Evolutionary conservation across 2,329 filamentous ascomycete genomes (phyloP).

Genomic region (Ophiostoma pallidulum): DNA sequence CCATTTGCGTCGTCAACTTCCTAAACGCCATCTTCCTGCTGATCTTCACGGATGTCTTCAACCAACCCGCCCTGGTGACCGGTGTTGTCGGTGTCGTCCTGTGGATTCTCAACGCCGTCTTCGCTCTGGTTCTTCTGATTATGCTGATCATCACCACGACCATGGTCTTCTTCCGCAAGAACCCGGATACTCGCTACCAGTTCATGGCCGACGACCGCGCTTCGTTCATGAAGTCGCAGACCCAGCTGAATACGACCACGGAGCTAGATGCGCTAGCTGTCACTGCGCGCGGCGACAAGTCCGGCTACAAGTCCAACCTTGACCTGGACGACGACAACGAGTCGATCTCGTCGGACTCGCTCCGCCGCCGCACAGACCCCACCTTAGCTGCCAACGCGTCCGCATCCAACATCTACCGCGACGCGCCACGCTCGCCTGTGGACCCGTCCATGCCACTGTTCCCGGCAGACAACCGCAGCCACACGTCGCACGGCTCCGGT

Average conservation of each 20-base stretch:
- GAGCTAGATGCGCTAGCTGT: constrained; percentile 76
- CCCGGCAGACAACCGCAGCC: constrained; percentile 29
- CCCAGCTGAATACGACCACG: constrained; percentile 58
- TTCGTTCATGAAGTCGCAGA: constrained; percentile 84
- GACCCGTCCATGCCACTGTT: constrained; percentile 43
- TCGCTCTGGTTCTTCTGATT: constrained; percentile 65
- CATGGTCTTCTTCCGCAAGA: constrained; percentile 69
- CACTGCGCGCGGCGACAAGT: constrained; percentile 69
- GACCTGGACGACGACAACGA: constrained; percentile 66
- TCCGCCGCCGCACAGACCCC: constrained; percentile 32
- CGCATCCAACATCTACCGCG: constrained; percentile 22
- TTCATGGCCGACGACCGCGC: constrained; percentile 83
- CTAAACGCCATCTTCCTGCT: constrained; percentile 72
- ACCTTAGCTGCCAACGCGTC: constrained; percentile 12
- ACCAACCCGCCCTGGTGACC: constrained; percentile 65
- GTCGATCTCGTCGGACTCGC: constrained; percentile 52
- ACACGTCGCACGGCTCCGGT: constrained; percentile 18
- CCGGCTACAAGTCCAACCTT: constrained; percentile 46
- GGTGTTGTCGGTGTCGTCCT: constrained; percentile 77
- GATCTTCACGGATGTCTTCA: constrained; percentile 73
- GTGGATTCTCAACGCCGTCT: constrained; percentile 71
- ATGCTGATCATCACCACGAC: constrained; percentile 60
- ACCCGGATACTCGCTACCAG: constrained; percentile 78
- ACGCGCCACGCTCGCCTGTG: constrained; percentile 35
- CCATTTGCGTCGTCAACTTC: constrained; percentile 74